These are phyloP conservation scores for sweet orange (Citrus sinensis) DNA, from an alignment of 345 rosid genomes.

Conservation along the genomic window DNA sequence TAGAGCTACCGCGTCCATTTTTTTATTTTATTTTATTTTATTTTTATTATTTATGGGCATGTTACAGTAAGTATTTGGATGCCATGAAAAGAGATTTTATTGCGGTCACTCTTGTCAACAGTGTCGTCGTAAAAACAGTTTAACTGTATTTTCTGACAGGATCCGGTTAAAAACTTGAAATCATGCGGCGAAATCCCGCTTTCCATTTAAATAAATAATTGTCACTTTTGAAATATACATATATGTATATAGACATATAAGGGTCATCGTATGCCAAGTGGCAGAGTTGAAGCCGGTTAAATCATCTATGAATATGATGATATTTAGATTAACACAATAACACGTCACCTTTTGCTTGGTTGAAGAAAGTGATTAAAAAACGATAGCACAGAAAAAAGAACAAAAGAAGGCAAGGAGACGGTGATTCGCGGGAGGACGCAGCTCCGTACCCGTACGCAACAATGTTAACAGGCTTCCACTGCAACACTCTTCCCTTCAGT, in stretches of 20 bases:
- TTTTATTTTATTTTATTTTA: too few species aligned
- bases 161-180: too few species aligned
- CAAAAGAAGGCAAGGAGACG: neutral
- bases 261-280: constrained; percentile 27
- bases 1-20: too few species aligned
- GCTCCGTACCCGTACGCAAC: neutral
- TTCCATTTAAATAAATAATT: too few species aligned
- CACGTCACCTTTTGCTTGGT: neutral
- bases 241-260: neutral
- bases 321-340: too few species aligned
- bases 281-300: constrained; percentile 14
- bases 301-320: neutral
- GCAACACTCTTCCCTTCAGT: constrained; percentile 27
- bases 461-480: constrained; percentile 25
- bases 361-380: neutral
- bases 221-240: neutral
- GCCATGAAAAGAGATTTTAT: too few species aligned
- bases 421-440: constrained; percentile 11
- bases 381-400: neutral
- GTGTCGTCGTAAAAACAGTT: too few species aligned
- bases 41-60: too few species aligned
- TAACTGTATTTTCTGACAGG: too few species aligned
- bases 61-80: too few species aligned
- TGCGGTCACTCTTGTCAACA: too few species aligned
- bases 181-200: too few species aligned